These are phyloP conservation scores for Diaporthe caulivora DNA, from an alignment of 2,329 filamentous ascomycete species.

Conservation along the genomic window DNA sequence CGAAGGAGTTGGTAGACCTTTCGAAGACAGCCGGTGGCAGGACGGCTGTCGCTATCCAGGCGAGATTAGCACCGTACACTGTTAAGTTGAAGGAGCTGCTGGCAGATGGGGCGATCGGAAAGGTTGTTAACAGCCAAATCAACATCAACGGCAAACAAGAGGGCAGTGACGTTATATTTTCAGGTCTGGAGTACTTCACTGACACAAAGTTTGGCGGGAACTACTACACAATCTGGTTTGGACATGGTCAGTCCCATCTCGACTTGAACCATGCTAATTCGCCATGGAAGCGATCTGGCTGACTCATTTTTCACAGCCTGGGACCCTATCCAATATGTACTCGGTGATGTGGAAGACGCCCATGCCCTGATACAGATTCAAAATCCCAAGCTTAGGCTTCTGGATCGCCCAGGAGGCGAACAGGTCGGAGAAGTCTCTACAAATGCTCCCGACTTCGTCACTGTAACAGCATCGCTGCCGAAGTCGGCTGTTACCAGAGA, in stretches of 20 bases:
- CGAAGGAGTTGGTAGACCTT: constrained; percentile 54
- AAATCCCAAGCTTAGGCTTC: constrained; percentile 53
- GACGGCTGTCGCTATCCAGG: constrained; percentile 65
- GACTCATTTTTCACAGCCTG: constrained; percentile 51
- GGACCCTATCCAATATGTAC: constrained; percentile 58
- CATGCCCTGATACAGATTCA: constrained; percentile 59
- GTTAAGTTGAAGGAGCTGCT: constrained; percentile 60
- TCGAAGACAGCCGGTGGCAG: constrained; percentile 45
- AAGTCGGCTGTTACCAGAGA: constrained; percentile 43
- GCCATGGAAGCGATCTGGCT: background rate
- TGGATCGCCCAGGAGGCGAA: constrained; percentile 47
- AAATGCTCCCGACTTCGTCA: constrained; percentile 44
- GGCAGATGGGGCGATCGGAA: constrained; percentile 60
- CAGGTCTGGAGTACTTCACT: constrained; percentile 60
- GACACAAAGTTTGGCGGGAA: constrained; percentile 62
- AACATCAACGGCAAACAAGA: constrained; percentile 52
- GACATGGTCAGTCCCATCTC: constrained; percentile 52
- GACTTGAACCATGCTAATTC: constrained; percentile 40
- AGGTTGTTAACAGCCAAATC: constrained; percentile 63
- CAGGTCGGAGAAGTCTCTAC: constrained; percentile 50
- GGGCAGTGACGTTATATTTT: constrained; percentile 48
- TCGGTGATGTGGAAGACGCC: constrained; percentile 58
- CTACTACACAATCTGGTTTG: constrained; percentile 55
- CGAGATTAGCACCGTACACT: constrained; percentile 57
- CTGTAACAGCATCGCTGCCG: constrained; percentile 48